A percentile compares a stretch with the other conserved stretches of the same genome.
These are phyloP conservation scores for Crithidia brevicula DNA, from an alignment of 208 protist species.

Conservation along the genomic window DNA sequence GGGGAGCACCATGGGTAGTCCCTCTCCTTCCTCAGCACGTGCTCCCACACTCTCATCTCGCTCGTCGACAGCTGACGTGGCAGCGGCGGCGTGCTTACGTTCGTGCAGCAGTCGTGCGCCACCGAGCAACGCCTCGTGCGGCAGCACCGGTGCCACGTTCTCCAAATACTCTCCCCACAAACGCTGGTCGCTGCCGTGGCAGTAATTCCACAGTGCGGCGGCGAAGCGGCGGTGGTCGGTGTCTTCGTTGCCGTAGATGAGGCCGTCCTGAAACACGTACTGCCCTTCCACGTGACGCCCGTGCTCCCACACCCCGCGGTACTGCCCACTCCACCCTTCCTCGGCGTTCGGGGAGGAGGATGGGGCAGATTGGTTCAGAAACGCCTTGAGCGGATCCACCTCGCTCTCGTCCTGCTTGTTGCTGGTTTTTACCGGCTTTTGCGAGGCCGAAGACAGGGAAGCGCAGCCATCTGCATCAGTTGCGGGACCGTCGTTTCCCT, in stretches of 20 bases:
- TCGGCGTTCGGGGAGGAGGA: background rate
- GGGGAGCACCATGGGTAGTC: slow-evolving; percentile 60
- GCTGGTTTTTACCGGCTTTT: no score
- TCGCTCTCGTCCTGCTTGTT: background rate
- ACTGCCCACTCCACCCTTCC: slow-evolving; percentile 69
- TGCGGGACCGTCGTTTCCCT: background rate
- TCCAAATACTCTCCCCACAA: slow-evolving; percentile 86
- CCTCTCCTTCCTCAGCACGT: background rate
- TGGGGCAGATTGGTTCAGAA: slow-evolving; percentile 8
- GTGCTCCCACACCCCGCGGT: slow-evolving; percentile 82
- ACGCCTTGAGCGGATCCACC: slow-evolving; percentile 9
- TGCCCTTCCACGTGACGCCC: slow-evolving; percentile 65
- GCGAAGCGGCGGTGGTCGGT: slow-evolving; percentile 7
- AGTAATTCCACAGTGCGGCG: slow-evolving; percentile 75
- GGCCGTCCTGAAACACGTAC: slow-evolving; percentile 88
- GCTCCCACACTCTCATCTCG: no score
- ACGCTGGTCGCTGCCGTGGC: slow-evolving; percentile 76
- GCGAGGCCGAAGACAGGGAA: no score
- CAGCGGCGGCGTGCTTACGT: slow-evolving; percentile 7
- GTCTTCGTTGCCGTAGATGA: slow-evolving; percentile 58
- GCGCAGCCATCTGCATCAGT: background rate
- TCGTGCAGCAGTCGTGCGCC: slow-evolving; percentile 34
- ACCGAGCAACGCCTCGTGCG: slow-evolving; percentile 68
- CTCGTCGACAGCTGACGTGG: background rate
- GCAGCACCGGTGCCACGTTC: slow-evolving; percentile 78